Percentiles rank a stretch among this genome's conserved stretches.
phyloP scores from a whole-genome alignment of 768 basidiomycete species.

The Boletus rex-veris region DNA sequence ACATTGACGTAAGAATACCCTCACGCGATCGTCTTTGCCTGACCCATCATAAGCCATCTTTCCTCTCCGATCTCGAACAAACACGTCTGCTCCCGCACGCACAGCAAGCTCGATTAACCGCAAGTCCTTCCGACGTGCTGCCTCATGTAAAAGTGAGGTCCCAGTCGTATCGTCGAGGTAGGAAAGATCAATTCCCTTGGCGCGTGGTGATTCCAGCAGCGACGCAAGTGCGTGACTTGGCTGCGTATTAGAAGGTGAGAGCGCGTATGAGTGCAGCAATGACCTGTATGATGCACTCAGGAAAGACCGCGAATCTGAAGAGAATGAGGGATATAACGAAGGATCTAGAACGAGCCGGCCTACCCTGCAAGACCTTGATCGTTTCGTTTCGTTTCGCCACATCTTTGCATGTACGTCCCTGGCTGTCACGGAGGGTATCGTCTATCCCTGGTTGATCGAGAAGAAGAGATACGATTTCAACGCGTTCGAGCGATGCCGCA shows the following conservation, averaged over 20 bases:
- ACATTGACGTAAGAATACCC: conserved; percentile 84
- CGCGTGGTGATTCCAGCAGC: conserved; percentile 68
- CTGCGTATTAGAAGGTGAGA: conserved; percentile 45
- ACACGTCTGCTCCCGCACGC: conserved; percentile 84
- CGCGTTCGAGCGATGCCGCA: conserved; percentile 66
- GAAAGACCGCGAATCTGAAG: conserved; percentile 69
- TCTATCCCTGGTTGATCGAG: conserved; percentile 79
- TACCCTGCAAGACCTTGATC: conserved; percentile 64
- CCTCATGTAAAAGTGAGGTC: conserved; percentile 80
- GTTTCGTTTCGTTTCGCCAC: conserved; percentile 70
- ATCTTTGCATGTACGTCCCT: conserved; percentile 67
- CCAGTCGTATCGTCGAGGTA: conserved; percentile 80
- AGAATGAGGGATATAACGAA: conserved; percentile 5
- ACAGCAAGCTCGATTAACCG: conserved; percentile 80
- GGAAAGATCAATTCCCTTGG: conserved; percentile 69
- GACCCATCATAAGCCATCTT: conserved; percentile 62
- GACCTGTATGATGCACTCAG: conserved; percentile 74
- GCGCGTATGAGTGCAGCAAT: conserved; percentile 67
- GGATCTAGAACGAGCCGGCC: conserved; percentile 11
- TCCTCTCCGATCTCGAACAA: conserved; percentile 76
- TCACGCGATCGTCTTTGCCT: conserved; percentile 78
- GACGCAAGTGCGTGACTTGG: conserved; percentile 46
- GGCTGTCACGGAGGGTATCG: conserved; percentile 65
- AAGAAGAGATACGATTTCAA: conserved; percentile 70
- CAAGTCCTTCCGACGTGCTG: conserved; percentile 76